A percentile compares a stretch with the other conserved stretches of the same genome.
Evolutionary conservation across 768 basidiomycete genomes (phyloP).

Genomic region (Boletus vermiculosoides): DNA sequence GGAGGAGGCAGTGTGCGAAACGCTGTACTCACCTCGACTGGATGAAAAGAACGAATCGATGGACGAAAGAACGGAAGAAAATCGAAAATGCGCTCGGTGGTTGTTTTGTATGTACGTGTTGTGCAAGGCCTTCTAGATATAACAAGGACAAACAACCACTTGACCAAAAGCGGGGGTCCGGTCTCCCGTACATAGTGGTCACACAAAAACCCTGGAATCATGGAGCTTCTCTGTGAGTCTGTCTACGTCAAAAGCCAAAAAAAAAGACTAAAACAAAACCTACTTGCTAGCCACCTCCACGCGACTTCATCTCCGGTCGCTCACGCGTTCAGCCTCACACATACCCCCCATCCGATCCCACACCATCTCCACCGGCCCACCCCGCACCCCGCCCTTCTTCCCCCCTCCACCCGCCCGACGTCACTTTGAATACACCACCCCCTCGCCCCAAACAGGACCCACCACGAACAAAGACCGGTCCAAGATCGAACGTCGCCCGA

Average conservation of each 20-base stretch:
- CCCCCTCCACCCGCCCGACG: conserved; percentile 17
- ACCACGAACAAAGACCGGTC: neutral
- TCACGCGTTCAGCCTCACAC: conserved; percentile 4
- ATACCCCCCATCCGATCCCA: conserved; percentile 12
- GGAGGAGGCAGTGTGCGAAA: neutral
- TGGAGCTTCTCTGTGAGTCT: conserved; percentile 14
- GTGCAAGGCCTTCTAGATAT: conserved; percentile 18
- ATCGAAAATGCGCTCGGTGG: neutral
- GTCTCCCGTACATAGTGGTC: neutral
- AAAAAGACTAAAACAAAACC: neutral
- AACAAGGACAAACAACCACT: conserved; percentile 33
- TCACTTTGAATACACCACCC: neutral
- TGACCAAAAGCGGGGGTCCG: neutral
- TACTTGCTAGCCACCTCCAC: neutral
- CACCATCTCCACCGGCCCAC: conserved; percentile 1
- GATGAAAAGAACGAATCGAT: neutral
- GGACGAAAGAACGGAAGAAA: neutral
- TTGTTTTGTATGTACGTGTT: conserved; percentile 18
- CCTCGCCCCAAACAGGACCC: too few relatives aligned
- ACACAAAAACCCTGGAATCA: neutral
- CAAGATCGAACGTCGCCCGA: conserved; percentile 9
- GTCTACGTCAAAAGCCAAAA: neutral
- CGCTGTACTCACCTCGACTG: conserved; percentile 21
- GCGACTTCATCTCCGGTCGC: conserved; percentile 2
- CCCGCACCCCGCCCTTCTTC: neutral